Evolutionary conservation across 495 filamentous ascomycete species (phyloP), one percentile per base, ranked within the genome.

Genomic region (Cercophora samala): DNA sequence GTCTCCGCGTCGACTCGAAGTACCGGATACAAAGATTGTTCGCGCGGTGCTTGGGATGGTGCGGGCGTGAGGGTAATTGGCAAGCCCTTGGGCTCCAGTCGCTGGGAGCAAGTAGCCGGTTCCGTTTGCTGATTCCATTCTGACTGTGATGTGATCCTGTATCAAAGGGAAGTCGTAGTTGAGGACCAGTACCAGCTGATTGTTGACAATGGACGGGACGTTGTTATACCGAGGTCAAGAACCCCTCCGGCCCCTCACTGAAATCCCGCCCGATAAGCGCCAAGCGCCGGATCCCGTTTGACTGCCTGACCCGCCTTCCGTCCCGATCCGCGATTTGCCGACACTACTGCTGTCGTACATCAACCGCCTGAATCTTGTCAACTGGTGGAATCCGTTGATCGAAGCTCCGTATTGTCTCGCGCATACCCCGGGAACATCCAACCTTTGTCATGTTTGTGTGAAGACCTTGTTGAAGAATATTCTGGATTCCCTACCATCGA

Each of bases 51-150:
- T 68, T 56, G 73, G 62, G 52, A 73, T 69, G 25, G 65, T 71
- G 37, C 73, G 68, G 21, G 73, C 73, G 62, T 75, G 73, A 2
- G 71, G 70, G 67, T 75, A 75, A 63, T 73, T 75, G 67, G 73
- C 73, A 15, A 73, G 70, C 9, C 70, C 70, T 21, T 72, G 72
- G 4, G 73, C 64, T 11, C 67, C 65, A 17, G 58, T 64, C 23
- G 68, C 46, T 1, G 68, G 70, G 58, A 72, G 70, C 51, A 74
- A 60, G 58, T 65, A 74, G 62, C 64, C 63, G 19, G 69, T 71
- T 51, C 69, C 67, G 70, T 73, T 75, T 58, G 67, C 25, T 5
- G 68, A 67, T 22, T 60, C 21, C 63, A 69, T 68, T 25, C 21
- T 51, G 26, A 21, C 0, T 5, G 19, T 9, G 52, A 53, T 26